Base-by-base conservation (phyloP, 352 stramenopile genomes). In the Globisporangium canariense region DNA sequence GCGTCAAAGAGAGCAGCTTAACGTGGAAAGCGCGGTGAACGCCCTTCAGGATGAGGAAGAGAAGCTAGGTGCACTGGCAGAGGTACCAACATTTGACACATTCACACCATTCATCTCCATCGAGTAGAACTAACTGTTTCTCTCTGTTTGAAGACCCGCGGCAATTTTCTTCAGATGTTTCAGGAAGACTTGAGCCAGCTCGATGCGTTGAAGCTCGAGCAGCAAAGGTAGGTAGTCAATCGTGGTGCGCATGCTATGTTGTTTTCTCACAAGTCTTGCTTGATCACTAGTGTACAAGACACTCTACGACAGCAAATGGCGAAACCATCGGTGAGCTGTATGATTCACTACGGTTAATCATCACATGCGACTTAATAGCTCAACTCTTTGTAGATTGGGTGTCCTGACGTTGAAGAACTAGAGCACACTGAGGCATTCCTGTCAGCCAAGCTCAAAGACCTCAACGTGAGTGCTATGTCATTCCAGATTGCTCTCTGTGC, bases 131-230 rank as follows among this genome's bases (percentile, higher is more conserved):
- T 46, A 20, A 46, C 32, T 32, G 3, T 22, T 50, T 22, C 36
- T 34, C 34, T 50, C 10, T 50, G 16, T 50, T 60, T 63, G 58
- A 22, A 63, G 58, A 56, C 25, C 18, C 46, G 45, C 28, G 34
- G 45, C 43, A 56, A 47, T 22, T 55, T 63, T 32, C 58, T 63
- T 7, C 43, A 30, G 8, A 63, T 63, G 58, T 38, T 50, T 22
- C 30, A 49, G 4, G 58, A 63, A 63, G 58, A 63, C 16, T 43
- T 55, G 22, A 25, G 58, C 34, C 45, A 63, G 43, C 13, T 53
- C 16, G 45, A 63, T 9, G 43, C 30, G 16, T 43, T 45, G 7
- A 63, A 63, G 25, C 58, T 54, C 55, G 58, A 63, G 32, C 58
- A 63, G 22, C 58, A 47, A n/a, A 63, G 58, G 58, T 63, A 25